Evolutionary conservation across 192 early-diverging fungal species (phyloP).

Genomic region (Podila epicladia): DNA sequence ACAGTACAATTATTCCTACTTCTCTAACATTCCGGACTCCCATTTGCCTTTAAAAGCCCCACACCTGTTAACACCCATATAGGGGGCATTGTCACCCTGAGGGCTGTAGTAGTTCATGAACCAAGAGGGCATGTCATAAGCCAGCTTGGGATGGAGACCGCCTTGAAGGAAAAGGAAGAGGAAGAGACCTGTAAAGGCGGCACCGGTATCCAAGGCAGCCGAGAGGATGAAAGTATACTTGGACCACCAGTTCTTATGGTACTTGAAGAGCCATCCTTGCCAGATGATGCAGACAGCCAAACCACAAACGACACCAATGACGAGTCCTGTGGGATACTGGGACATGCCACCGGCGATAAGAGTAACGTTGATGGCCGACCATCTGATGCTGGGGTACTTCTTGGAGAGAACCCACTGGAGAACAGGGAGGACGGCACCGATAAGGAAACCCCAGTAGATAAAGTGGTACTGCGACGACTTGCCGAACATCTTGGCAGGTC

Average conservation of each 20-base stretch:
- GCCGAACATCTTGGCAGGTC: slow-evolving; percentile 68
- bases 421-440: slow-evolving; percentile 61
- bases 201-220: slow-evolving; percentile 67
- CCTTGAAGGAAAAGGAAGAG: slow-evolving; percentile 53
- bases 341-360: slow-evolving; percentile 55
- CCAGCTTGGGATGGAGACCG: slow-evolving; percentile 33
- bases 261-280: slow-evolving; percentile 58
- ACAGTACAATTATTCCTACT: background rate
- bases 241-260: slow-evolving; percentile 60
- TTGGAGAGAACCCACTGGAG: slow-evolving; percentile 62
- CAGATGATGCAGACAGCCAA: slow-evolving; percentile 54
- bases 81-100: slow-evolving; percentile 6
- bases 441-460: slow-evolving; percentile 55
- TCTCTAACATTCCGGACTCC: slow-evolving; percentile 12
- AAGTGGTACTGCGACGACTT: slow-evolving; percentile 34
- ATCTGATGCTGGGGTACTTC: slow-evolving; percentile 53
- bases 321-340: slow-evolving; percentile 57
- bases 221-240: slow-evolving; percentile 59
- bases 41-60: slow-evolving; percentile 2
- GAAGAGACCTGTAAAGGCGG: slow-evolving; percentile 51
- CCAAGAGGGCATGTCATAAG: slow-evolving; percentile 21
- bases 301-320: slow-evolving; percentile 55
- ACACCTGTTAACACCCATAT: slow-evolving; percentile 10
- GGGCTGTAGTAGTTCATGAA: slow-evolving; percentile 7
- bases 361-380: slow-evolving; percentile 60